phyloP scores from a whole-genome alignment of 1,284 basidiomycete genomes.

The Sanghuangporus sanghuang region DNA sequence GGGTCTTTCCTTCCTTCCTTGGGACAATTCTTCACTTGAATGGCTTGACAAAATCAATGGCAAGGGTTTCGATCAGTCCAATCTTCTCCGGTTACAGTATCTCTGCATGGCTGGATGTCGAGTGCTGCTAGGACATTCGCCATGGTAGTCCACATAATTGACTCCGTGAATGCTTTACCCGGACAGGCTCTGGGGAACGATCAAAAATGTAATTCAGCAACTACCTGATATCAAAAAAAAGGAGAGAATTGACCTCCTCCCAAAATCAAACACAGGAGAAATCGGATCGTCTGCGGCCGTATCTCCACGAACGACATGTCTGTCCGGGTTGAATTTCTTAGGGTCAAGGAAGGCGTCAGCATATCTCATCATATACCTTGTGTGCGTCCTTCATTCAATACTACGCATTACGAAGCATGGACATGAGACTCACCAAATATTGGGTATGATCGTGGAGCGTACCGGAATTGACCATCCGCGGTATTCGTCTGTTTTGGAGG shows the following conservation, averaged over 20 bases:
- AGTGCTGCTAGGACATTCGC: conserved; percentile 9
- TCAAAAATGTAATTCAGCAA: too few relatives aligned
- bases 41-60: not conserved
- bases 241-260: not conserved
- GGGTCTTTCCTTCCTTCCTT: not conserved
- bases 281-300: not conserved
- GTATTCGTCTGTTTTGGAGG: conserved; percentile 7
- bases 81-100: conserved; percentile 4
- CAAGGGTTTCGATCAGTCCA: too few relatives aligned
- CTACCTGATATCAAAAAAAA: not conserved
- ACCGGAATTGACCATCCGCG: conserved; percentile 12
- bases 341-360: conserved; percentile 8
- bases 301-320: not conserved
- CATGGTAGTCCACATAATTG: conserved; percentile 6
- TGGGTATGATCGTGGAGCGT: conserved; percentile 12
- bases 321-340: conserved; percentile 7
- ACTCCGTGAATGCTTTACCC: conserved; percentile 9
- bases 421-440: conserved; percentile 15
- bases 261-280: not conserved
- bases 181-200: conserved; percentile 11
- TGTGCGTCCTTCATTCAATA: not conserved
- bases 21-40: conserved; percentile 9
- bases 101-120: not conserved
- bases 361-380: conserved; percentile 16
- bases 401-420: not conserved